Percentiles rank a stretch among this genome's conserved stretches.
These are phyloP conservation scores for Juglanconis juglandina DNA, from an alignment of 2,329 filamentous ascomycete genomes.

Conservation along the genomic window DNA sequence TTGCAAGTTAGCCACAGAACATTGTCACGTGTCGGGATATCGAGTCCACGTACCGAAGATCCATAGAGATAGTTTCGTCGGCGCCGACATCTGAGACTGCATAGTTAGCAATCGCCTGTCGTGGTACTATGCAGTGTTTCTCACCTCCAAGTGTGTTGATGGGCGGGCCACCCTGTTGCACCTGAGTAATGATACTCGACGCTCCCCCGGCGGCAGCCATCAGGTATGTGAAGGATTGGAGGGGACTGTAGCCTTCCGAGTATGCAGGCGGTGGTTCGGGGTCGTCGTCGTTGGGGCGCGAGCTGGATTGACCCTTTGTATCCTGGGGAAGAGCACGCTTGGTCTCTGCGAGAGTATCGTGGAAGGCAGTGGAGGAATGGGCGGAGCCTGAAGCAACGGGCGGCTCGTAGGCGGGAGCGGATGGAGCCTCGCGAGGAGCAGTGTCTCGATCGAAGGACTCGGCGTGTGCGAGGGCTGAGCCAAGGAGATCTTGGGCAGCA, in stretches of 20 bases:
- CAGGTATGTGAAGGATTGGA: constrained; percentile 89
- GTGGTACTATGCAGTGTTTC: constrained; percentile 21
- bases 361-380: constrained; percentile 36
- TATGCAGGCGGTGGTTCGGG: constrained; percentile 94
- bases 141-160: constrained; percentile 85
- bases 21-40: background rate
- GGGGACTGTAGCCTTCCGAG: constrained; percentile 87
- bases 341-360: constrained; percentile 65
- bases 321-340: constrained; percentile 82
- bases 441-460: constrained; percentile 24
- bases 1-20: background rate
- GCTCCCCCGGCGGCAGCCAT: constrained; percentile 98
- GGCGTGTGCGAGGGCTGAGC: constrained; percentile 33
- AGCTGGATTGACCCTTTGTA: constrained; percentile 66
- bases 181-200: constrained; percentile 98
- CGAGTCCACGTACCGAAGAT: constrained; percentile 69
- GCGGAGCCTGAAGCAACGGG: constrained; percentile 36
- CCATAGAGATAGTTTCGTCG: constrained; percentile 92
- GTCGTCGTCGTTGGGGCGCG: constrained; percentile 71
- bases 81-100: constrained; percentile 64
- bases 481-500: constrained; percentile 35
- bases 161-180: constrained; percentile 87
- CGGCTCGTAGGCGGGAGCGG: constrained; percentile 56
- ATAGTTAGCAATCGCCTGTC: constrained; percentile 21
- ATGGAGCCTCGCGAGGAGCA: constrained; percentile 29